These are phyloP conservation scores for Metschnikowia gruessii DNA, from an alignment of 805 yeast genomes.

Conservation along the genomic window DNA sequence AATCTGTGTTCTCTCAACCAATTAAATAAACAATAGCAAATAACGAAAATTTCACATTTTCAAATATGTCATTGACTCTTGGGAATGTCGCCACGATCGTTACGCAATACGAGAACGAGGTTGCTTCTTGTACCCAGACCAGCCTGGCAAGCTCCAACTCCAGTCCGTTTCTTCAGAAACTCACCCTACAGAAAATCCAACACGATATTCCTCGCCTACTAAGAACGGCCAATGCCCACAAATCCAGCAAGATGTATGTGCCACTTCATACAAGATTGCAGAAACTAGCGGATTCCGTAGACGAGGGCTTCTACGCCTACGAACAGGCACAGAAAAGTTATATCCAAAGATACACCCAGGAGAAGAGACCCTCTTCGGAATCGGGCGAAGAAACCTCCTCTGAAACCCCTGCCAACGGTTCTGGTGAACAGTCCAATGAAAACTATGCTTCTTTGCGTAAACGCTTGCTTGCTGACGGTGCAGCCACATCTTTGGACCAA, in stretches of 20 bases:
- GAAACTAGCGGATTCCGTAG: constrained; percentile 10
- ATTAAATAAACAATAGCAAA: too few relatives aligned
- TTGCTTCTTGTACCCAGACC: background rate
- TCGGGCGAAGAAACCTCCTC: background rate
- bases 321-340: background rate
- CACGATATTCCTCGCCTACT: constrained; percentile 20
- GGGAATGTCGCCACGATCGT: constrained; percentile 6
- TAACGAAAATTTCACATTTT: background rate
- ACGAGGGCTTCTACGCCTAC: constrained; percentile 9
- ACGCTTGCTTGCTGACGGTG: constrained; percentile 18
- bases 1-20: too few relatives aligned
- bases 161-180: constrained; percentile 13
- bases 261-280: constrained; percentile 7
- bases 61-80: constrained; percentile 1
- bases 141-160: background rate
- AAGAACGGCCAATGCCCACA: constrained; percentile 10
- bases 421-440: constrained; percentile 2
- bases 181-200: constrained; percentile 14
- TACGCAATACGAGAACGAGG: constrained; percentile 11
- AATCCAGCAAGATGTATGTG: constrained; percentile 7
- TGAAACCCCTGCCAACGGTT: background rate
- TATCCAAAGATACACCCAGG: background rate
- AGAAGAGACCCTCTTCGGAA: background rate
- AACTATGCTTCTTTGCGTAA: constrained; percentile 18
- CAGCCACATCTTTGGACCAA: constrained; percentile 11